Conservation (phyloP, 129 eudicot genomes). For the Artemisia argyi region DNA sequence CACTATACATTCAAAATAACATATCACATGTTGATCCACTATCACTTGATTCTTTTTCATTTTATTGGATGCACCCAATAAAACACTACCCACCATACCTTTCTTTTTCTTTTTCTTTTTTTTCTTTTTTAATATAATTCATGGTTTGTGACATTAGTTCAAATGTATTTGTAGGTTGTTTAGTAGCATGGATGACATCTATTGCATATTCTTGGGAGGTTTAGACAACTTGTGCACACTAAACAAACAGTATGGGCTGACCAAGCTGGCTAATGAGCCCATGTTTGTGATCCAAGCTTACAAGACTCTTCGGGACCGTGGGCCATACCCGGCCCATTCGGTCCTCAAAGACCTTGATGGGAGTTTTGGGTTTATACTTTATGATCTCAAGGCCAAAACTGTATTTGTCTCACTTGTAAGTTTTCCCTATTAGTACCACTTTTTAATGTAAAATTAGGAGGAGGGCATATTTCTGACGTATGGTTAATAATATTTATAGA, state of each 20-base stretch:
- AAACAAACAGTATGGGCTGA: constrained; percentile 77
- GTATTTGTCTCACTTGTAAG: constrained; percentile 26
- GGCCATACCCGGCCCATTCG: constrained; percentile 17
- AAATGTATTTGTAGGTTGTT: constrained; percentile 49
- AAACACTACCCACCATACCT: too few species aligned
- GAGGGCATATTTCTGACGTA: neutral
- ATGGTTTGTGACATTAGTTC: constrained; percentile 2
- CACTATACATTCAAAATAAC: neutral
- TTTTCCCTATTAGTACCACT: neutral
- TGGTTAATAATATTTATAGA: neutral
- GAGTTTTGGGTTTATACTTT: constrained; percentile 18
- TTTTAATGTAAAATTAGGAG: neutral
- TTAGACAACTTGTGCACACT: constrained; percentile 65
- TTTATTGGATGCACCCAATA: too few species aligned
- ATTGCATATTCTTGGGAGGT: constrained; percentile 74
- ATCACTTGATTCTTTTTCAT: too few species aligned
- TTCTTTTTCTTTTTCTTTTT: too few species aligned
- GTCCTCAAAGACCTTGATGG: constrained; percentile 18
- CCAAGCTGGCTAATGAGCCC: constrained; percentile 62
- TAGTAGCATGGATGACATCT: constrained; percentile 67
- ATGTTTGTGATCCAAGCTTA: constrained; percentile 41
- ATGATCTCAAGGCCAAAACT: constrained; percentile 17
- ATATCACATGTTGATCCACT: too few species aligned
- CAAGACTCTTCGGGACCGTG: constrained; percentile 10
- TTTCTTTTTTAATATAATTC: neutral